Conservation (phyloP, 164 flowering plant genomes). For the Annona cherimola region DNA sequence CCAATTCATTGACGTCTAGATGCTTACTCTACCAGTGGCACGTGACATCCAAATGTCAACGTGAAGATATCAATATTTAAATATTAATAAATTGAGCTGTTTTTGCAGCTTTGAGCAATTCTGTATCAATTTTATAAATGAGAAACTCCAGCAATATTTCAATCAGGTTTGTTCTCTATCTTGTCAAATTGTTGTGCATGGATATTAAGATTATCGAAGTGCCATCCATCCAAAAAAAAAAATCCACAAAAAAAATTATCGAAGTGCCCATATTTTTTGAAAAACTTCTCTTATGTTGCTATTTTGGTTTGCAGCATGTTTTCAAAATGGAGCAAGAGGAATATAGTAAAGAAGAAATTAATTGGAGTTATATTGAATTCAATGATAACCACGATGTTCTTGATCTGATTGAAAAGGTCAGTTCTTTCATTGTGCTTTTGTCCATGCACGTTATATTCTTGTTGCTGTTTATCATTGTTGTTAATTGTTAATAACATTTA, state of each 20-base stretch:
- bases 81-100: not conserved
- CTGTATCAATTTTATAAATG: constrained; percentile 98
- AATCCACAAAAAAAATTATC: too few species aligned
- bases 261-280: too few species aligned
- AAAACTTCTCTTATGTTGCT: not conserved
- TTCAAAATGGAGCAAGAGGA: constrained; percentile 99
- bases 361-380: constrained; percentile 97
- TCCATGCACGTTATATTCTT: too few species aligned
- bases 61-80: not conserved
- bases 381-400: constrained; percentile 88
- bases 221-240: too few species aligned
- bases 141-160: constrained; percentile 98
- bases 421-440: not conserved
- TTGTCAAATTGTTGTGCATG: not conserved
- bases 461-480: too few species aligned
- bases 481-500: too few species aligned
- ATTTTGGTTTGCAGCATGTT: constrained; percentile 56
- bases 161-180: constrained; percentile 61
- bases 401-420: constrained; percentile 96
- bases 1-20: not conserved
- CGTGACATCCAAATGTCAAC: not conserved
- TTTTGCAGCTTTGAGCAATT: constrained; percentile 93
- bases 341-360: constrained; percentile 85
- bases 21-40: not conserved
- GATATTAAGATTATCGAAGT: too few species aligned